Percentiles rank a stretch among this genome's conserved stretches.
Evolutionary conservation across 2,329 filamentous ascomycete genomes (phyloP).

Genomic region (Colletotrichum melonis): DNA sequence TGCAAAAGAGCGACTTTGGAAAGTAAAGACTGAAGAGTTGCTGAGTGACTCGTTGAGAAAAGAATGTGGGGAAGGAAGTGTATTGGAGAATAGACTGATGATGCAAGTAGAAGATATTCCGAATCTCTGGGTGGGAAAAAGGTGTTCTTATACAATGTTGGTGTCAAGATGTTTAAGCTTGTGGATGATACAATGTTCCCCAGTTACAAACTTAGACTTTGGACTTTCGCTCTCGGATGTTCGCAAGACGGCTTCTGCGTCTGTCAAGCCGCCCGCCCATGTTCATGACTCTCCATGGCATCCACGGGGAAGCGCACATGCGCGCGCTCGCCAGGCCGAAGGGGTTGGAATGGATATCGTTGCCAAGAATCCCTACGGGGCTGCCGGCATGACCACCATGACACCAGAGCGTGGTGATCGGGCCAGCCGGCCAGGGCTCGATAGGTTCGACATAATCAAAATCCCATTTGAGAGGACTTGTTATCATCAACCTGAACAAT

Average conservation of each 20-base stretch:
- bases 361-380: conserved; percentile 14
- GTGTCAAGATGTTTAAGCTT: background rate
- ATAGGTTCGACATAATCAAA: background rate
- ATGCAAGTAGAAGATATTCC: conserved; percentile 3
- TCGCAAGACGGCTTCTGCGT: conserved; percentile 2
- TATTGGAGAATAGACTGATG: conserved; percentile 30
- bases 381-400: background rate
- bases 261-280: conserved; percentile 4
- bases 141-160: conserved; percentile 22
- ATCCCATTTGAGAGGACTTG: background rate
- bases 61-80: conserved; percentile 24
- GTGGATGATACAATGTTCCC: conserved; percentile 5
- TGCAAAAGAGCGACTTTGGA: conserved; percentile 28
- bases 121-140: conserved; percentile 8
- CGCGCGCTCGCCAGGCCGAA: background rate
- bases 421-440: background rate
- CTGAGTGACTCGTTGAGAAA: conserved; percentile 9
- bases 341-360: background rate
- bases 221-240: conserved; percentile 3
- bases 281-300: background rate
- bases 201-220: background rate
- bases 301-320: conserved; percentile 7
- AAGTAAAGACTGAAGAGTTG: conserved; percentile 32
- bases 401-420: background rate
- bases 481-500: background rate